Conservation (phyloP, 2,329 filamentous ascomycete species). For the Tolypocladium inflatum region DNA sequence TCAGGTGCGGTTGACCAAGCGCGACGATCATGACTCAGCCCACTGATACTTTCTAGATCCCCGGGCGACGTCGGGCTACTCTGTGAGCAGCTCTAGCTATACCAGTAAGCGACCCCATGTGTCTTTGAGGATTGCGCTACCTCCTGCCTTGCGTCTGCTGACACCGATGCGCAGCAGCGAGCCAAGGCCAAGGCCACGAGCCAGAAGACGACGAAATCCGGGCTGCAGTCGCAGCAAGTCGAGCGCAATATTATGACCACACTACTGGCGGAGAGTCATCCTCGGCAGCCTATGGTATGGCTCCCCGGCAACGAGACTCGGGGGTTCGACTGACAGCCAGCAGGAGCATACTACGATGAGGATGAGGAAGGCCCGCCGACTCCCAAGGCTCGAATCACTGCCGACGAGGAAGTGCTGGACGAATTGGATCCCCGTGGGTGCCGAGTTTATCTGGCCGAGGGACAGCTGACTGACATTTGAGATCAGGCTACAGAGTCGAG, state of each 20-base stretch:
- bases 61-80: neutral
- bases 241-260: slow-evolving; percentile 7
- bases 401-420: slow-evolving; percentile 8
- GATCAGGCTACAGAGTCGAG: slow-evolving; percentile 28
- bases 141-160: neutral
- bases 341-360: slow-evolving; percentile 12
- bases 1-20: neutral
- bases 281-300: slow-evolving; percentile 10
- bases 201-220: slow-evolving; percentile 9
- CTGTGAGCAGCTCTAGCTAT: neutral
- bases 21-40: neutral
- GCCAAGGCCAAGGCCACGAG: slow-evolving; percentile 1
- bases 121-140: neutral
- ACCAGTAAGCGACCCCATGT: neutral
- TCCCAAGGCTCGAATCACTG: slow-evolving; percentile 7
- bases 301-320: neutral
- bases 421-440: slow-evolving; percentile 27
- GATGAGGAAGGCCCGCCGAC: slow-evolving; percentile 16
- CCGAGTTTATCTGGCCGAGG: neutral
- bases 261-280: slow-evolving; percentile 7
- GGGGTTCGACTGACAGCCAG: slow-evolving; percentile 1
- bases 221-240: slow-evolving; percentile 10
- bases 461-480: neutral
- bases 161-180: neutral
- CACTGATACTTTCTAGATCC: neutral